Base-by-base conservation (phyloP, 352 stramenopile genomes). In the Globisporangium polare region DNA sequence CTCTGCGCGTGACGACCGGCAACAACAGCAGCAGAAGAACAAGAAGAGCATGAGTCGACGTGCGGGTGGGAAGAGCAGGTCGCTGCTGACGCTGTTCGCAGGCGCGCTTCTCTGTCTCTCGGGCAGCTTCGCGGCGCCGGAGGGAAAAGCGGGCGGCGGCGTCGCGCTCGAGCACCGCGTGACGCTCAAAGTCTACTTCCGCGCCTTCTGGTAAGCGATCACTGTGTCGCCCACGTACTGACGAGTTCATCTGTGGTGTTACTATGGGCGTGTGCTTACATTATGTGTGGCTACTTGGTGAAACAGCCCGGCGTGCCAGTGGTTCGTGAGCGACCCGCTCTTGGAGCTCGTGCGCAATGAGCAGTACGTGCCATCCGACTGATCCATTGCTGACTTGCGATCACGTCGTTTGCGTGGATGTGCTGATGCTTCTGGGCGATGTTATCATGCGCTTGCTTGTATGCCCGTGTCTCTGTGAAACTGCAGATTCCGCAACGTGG, bases 231-330 rank as follows among this genome's bases (percentile, higher is more conserved):
- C n/a, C n/a, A n/a, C n/a, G n/a, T n/a, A n/a, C n/a, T n/a, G n/a
- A n/a, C n/a, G n/a, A n/a, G n/a, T n/a, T n/a, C n/a, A n/a, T n/a
- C n/a, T n/a, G 24, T 41, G 51, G 4, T 46, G 51, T 29, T 26
- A 7, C 13, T 9, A 53, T 20, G 15, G 12, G 27, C 6, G 27
- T 26, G 8, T 39, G 5, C 33, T 31, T 15, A 46, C 12, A 27
- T 9, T 59, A 17, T 1, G 12, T 17, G 37, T 47, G 29, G 15
- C 33, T 51, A 7, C 4, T 29, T 61, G 5, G 15, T 62, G 56
- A 24, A 33, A 15, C 26, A 91, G 85, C 51, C 81, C 85, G 12
- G 83, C 85, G n/a, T 92, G 85, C 39, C 79, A 92, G 73, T 92
- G 81, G 82, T 91, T 89, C 46, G 75, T 92, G 18, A 75, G 74